Percentiles rank a stretch among this genome's conserved stretches.
Evolutionary conservation across 306 rosid species (phyloP).

Genomic region (Vicia villosa): DNA sequence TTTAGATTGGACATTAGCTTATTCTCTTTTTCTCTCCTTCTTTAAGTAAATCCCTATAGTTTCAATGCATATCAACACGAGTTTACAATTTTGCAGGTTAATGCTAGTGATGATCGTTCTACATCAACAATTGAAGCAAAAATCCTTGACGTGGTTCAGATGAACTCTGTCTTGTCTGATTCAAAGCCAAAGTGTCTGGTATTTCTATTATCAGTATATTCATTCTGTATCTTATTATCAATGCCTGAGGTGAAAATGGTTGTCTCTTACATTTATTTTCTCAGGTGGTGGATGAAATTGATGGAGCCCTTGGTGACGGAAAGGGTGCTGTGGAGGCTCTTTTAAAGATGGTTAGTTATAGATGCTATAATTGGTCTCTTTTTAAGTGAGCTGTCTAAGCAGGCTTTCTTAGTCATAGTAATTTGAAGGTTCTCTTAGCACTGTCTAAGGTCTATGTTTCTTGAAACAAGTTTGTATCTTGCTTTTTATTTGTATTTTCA

Average conservation of each 20-base stretch:
- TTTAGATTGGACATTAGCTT: slow-evolving; percentile 1
- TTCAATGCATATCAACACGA: slow-evolving; percentile 16
- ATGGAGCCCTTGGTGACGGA: slow-evolving; percentile 93
- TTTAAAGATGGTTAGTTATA: slow-evolving; percentile 76
- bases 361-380: slow-evolving; percentile 12
- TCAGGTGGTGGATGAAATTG: slow-evolving; percentile 96
- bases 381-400: slow-evolving; percentile 16
- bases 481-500: slow-evolving; percentile 18
- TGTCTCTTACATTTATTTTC: slow-evolving; percentile 25
- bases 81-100: slow-evolving; percentile 59
- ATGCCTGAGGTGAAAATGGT: slow-evolving; percentile 10
- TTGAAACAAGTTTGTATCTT: slow-evolving; percentile 22
- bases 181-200: slow-evolving; percentile 91
- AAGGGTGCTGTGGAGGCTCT: slow-evolving; percentile 97
- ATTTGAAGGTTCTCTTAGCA: neutral
- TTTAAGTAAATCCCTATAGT: slow-evolving; percentile 2
- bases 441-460: slow-evolving; percentile 20
- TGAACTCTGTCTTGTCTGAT: slow-evolving; percentile 72
- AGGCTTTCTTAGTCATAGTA: slow-evolving; percentile 24
- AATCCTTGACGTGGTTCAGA: slow-evolving; percentile 84
- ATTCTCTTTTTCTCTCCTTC: neutral
- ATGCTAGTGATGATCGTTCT: slow-evolving; percentile 98
- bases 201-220: slow-evolving; percentile 38
- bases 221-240: slow-evolving; percentile 23
- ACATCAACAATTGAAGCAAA: slow-evolving; percentile 80